Conservation (phyloP, 78 protist genomes). For the Creolimax fragrantissima region DNA sequence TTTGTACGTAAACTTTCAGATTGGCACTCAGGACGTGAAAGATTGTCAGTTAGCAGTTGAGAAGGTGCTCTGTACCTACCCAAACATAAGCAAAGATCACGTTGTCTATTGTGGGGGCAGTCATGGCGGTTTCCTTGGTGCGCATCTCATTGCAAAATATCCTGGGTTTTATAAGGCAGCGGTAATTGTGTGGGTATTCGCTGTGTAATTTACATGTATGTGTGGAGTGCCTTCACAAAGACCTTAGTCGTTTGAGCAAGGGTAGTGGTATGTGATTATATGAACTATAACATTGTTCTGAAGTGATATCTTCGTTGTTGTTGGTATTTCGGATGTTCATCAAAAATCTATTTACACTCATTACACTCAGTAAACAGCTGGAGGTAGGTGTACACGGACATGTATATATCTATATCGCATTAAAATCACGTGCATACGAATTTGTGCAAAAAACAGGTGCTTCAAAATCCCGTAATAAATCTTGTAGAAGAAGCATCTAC, state of each 20-base stretch:
- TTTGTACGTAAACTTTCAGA: too few species aligned
- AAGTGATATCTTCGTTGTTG: too few species aligned
- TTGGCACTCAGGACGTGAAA: not conserved
- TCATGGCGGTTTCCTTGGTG: not conserved
- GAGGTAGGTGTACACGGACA: too few species aligned
- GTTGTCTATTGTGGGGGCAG: not conserved
- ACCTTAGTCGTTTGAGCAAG: too few species aligned
- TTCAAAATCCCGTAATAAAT: not conserved
- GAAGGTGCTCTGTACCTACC: not conserved
- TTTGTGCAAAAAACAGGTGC: not conserved
- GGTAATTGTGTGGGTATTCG: not conserved
- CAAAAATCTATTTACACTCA: too few species aligned
- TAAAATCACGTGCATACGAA: too few species aligned
- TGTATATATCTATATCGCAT: too few species aligned
- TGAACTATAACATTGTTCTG: too few species aligned
- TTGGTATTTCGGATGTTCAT: too few species aligned
- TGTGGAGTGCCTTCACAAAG: too few species aligned
- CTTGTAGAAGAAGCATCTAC: not conserved
- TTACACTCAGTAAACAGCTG: too few species aligned
- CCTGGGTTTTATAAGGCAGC: not conserved
- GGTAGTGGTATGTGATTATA: too few species aligned
- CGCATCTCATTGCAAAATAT: not conserved
- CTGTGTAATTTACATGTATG: not conserved
- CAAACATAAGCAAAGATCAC: not conserved
- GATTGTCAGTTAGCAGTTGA: not conserved